Evolutionary conservation across 768 basidiomycete genomes (phyloP), one percentile per base, ranked within the genome.

Genomic region (Panellus pusillus): DNA sequence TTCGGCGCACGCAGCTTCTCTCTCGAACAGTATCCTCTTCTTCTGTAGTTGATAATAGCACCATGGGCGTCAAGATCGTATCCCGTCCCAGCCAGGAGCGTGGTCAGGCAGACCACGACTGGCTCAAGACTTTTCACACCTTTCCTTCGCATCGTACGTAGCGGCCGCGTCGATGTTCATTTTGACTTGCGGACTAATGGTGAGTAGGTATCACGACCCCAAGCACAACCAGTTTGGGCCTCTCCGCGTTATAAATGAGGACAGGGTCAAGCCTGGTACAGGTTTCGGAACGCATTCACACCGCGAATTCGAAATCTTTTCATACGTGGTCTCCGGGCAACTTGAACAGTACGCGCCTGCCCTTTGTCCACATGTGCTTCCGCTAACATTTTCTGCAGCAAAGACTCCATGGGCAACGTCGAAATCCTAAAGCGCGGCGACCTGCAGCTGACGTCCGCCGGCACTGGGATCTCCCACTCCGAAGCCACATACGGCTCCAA

Each of bases 271-370:
- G 11, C 32, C 32, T 2, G 32, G 14, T 15, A 86, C 82, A 15
- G 96, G 96, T 0, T 98, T 98, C 59, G 93, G 91, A 2, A 87
- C 85, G 0, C 91, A 94, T 69, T 77, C 79, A 9, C 93, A 95
- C 65, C 77, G 82, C 35, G 87, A 90, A 66, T 91, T 91, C 61
- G 93, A 97, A 63, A 98, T 96, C 55, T 96, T 94, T 74, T 87
- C 86, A 1, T 96, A 96, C 65, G 74, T 95, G 51, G 82, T 95
- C 36, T 66, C 72, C 17, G 92, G 92, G 3, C 77, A 86, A 63
- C 77, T 93, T 35, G 86, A 91, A 65, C 92, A 94, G 91, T 91
- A 64, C 60, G 84, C 72, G n/a, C 43, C 14, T 72, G n/a, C 43
- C 14, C 31, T 38, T 37, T 27, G 32, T 35, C 44, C 37, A 28